Base-by-base conservation (phyloP, 2,329 filamentous ascomycete genomes). In the Graphiopsis chlorocephala region DNA sequence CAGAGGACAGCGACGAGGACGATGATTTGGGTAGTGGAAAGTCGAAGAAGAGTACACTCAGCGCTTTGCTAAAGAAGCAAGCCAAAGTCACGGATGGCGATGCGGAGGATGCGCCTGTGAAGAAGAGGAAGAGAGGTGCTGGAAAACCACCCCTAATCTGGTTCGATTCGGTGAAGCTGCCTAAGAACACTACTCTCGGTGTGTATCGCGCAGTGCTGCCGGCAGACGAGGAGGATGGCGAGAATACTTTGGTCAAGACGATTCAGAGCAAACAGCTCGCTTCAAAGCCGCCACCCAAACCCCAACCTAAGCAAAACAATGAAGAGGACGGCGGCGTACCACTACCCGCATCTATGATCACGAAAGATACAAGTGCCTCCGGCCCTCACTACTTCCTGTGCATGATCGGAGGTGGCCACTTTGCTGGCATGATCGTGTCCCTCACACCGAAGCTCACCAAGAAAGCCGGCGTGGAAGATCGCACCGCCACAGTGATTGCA, bases 341-440 rank as follows among this genome's bases (percentile, higher is more conserved):
- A 17, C 77, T 86, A 5, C 82, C 84, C 2, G 67, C 67, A 5
- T 70, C 72, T 2, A 72, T 75, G 68, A 65, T 72, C 12, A 72
- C 71, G 33, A 69, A 69, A 10, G 79, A 82, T 1, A 78, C 84
- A 11, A 81, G 82, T 3, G 86, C 89, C 73, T 86, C 88, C 26
- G 88, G 89, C 8, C 92, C 93, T 2, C 93, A 98, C 75, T 88
- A 97, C 58, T 98, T 99, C 75, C 85, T 99, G 56, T 98, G 93
- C 78, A 99, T 99, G 95, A 96, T 99, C 59, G 95, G 95, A 26
- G 95, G 95, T 66, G 95, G 95, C 0, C 95, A 99, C 76, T 99
- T 99, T 74, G 95, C 95, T 0, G 95, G 91, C 59, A 98, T 98
- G 93, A 84, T 98, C 12, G 91, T 99, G 12, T 93, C 93, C 0